Percentiles rank a stretch among this genome's conserved stretches.
Conservation (phyloP, 2,329 filamentous ascomycete genomes). For the Pseudopyricularia cyperi region DNA sequence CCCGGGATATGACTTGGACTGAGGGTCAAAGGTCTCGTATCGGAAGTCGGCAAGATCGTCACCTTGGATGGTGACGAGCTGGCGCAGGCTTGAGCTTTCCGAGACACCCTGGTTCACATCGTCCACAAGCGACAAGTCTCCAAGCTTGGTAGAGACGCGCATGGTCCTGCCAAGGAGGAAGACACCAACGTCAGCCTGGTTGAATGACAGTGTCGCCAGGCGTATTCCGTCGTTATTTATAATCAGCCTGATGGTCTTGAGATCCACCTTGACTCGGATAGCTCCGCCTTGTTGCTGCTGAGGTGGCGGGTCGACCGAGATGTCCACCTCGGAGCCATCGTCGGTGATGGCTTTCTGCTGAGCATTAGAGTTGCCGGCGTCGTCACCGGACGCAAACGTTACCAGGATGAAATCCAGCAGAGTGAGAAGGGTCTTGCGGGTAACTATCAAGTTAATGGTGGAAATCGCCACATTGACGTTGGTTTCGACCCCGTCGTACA, state of each 20-base stretch:
- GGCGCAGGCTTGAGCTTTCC: conserved; percentile 65
- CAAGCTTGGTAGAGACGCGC: conserved; percentile 75
- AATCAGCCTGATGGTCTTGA: conserved; percentile 88
- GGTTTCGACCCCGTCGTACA: conserved; percentile 86
- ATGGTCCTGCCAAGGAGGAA: conserved; percentile 79
- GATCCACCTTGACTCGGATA: conserved; percentile 82
- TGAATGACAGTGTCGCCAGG: conserved; percentile 82
- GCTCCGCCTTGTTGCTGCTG: conserved; percentile 47
- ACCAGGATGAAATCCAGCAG: conserved; percentile 86
- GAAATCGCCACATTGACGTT: conserved; percentile 86
- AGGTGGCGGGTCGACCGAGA: conserved; percentile 20
- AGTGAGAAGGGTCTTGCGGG: conserved; percentile 80
- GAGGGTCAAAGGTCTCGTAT: conserved; percentile 85
- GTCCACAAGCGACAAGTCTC: conserved; percentile 78
- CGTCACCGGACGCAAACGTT: conserved; percentile 60
- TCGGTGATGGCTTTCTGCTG: conserved; percentile 23
- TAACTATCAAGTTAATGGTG: conserved; percentile 93
- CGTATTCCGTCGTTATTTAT: conserved; percentile 96
- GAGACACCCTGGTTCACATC: conserved; percentile 87
- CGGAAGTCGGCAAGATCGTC: conserved; percentile 93
- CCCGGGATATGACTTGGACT: conserved; percentile 69
- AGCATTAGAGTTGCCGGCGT: conserved; percentile 21
- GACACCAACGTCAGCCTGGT: conserved; percentile 81
- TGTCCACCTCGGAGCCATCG: conserved; percentile 24
- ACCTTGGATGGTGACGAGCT: conserved; percentile 88